These are phyloP conservation scores for Ailanthus altissimus DNA, from an alignment of 345 rosid genomes.

Conservation along the genomic window DNA sequence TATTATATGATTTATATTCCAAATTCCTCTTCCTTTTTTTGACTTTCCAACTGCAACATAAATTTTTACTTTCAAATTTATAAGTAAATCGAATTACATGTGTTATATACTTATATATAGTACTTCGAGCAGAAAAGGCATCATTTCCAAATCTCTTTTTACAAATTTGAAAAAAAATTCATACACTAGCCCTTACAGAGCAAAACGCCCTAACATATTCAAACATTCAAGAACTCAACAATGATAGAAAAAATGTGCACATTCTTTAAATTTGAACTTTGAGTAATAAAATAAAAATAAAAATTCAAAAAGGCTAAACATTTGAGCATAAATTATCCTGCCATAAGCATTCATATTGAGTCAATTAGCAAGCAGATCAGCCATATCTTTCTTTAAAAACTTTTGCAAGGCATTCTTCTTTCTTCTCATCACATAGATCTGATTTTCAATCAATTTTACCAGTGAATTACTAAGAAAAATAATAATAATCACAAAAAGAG, in stretches of 20 bases:
- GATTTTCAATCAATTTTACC: constrained; percentile 71
- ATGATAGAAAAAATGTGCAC: neutral
- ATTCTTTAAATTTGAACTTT: neutral
- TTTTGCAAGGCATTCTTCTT: constrained; percentile 81
- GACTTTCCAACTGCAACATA: neutral
- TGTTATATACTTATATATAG: too few species aligned
- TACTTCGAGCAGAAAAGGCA: neutral
- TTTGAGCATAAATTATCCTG: constrained; percentile 43
- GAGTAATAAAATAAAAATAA: too few species aligned
- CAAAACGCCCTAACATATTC: neutral
- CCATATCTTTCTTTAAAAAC: constrained; percentile 84
- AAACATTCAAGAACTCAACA: neutral
- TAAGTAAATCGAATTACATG: neutral
- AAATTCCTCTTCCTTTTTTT: neutral
- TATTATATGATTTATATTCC: neutral
- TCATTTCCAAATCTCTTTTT: neutral
- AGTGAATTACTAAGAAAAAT: constrained; percentile 62
- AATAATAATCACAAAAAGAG: neutral
- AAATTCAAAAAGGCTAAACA: neutral
- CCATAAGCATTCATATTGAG: constrained; percentile 79
- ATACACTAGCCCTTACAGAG: neutral
- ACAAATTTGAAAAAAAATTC: neutral
- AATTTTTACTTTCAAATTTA: neutral
- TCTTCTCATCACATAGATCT: constrained; percentile 85
- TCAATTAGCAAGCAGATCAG: constrained; percentile 85